Evolutionary conservation across 1,139 yeast genomes (phyloP), one percentile per base, ranked within the genome.

Genomic region (Candida frijolesensis): DNA sequence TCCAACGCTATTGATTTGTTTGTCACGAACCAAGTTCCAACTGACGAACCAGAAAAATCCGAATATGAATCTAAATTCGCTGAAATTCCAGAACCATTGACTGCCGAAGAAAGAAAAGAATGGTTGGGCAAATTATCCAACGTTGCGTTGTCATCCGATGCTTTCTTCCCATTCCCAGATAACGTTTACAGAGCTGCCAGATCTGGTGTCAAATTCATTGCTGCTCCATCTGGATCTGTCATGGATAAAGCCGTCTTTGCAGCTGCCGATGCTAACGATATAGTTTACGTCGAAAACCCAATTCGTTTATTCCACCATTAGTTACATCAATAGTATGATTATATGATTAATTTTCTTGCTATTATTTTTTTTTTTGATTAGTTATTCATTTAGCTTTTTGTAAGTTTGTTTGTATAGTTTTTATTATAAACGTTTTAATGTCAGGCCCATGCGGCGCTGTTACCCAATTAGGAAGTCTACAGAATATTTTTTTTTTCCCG

Each of bases 131-230:
- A 91, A 76, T 80, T 90, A 68, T 82, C 76, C 54, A 85, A 89
- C 61, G 99, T 95, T 54, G 92, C 98, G 9, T 80, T 91, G 62
- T 87, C 97, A 15, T 90, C 97, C 3, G 99, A 94, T 70, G 99
- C 99, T 39, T 94, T 94, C 83, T 94, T 94, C 96, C 99, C 99
- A 74, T 94, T 94, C 94, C 96, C 98, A 58, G 99, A 94, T 74
- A 94, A 95, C 66, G 97, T 95, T 61, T 91, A 92, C 83, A 84
- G 99, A 72, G 98, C 98, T 55, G 97, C 86, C 50, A 85, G 89
- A 78, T 87, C 96, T 25, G 99, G 99, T 70, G 99, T 91, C 62
- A 90, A 89, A 74, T 94, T 78, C 76, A 81, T 94, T 66, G 96
- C 97, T 62, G 99, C 99, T 48, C 97, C 99, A 55, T 83, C 96